phyloP scores from a whole-genome alignment of 257 asterid genomes.

The Eucommia ulmoides region DNA sequence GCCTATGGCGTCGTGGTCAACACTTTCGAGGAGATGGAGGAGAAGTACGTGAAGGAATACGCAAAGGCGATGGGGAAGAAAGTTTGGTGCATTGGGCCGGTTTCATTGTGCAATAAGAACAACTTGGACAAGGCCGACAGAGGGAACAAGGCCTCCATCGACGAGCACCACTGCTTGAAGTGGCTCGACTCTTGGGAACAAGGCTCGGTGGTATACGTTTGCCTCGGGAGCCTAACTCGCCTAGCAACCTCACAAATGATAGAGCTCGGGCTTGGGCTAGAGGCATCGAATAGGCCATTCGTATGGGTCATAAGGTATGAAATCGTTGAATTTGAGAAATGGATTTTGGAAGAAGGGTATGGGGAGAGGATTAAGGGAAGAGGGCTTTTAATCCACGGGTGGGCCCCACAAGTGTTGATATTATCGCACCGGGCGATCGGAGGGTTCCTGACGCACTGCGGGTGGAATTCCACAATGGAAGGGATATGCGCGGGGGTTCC shows the following conservation, averaged over 20 bases:
- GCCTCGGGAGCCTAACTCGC: constrained; percentile 32
- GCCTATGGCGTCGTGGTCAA: constrained; percentile 36
- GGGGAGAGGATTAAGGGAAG: constrained; percentile 13
- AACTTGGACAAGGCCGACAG: constrained; percentile 22
- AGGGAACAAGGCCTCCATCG: constrained; percentile 23
- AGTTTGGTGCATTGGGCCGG: constrained; percentile 69
- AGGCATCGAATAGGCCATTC: constrained; percentile 28
- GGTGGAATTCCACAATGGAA: constrained; percentile 34
- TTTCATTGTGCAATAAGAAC: constrained; percentile 24
- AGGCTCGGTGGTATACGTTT: constrained; percentile 27
- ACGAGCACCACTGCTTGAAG: constrained; percentile 13
- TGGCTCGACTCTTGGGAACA: constrained; percentile 28
- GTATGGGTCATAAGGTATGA: constrained; percentile 37
- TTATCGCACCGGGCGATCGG: constrained; percentile 16
- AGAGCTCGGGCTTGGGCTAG: constrained; percentile 30
- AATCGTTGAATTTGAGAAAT: constrained; percentile 18
- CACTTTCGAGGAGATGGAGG: constrained; percentile 41
- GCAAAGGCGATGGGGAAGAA: constrained; percentile 19
- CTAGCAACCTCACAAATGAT: constrained; percentile 15
- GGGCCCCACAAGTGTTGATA: constrained; percentile 37
- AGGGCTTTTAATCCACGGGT: constrained; percentile 22
- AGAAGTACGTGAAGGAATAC: constrained; percentile 23
- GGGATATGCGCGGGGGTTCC: constrained; percentile 18
- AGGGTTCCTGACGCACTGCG: constrained; percentile 34
- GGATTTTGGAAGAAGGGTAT: constrained; percentile 4